Base-by-base conservation (phyloP, 768 basidiomycete genomes). In the Russula compacta region DNA sequence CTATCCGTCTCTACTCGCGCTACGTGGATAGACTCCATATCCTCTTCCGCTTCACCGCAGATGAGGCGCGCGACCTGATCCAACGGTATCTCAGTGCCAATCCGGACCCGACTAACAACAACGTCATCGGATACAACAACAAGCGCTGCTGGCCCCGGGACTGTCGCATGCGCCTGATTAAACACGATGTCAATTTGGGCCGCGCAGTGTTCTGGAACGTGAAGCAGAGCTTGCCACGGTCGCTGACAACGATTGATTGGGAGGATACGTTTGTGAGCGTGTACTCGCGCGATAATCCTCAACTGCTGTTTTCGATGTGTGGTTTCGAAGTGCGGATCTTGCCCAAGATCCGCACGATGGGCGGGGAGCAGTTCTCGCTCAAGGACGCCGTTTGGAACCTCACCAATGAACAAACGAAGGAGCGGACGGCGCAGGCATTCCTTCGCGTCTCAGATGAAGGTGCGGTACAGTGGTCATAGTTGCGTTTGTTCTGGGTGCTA, bases 181-280 rank as follows among this genome's bases (percentile, higher is more conserved):
- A 99, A 75, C 97, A 99, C 73, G 97, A 99, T 71, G 97, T 98
- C 74, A 98, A 99, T 73, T 79, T 99, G 48, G 97, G 95, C 21
- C 83, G 97, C 63, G 97, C 97, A 2, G 97, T 98, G 9, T 98
- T 97, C 76, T 99, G 95, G 97, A 98, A 99, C 70, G 92, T 98
- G 73, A 97, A 98, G 76, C 94, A 98, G 73, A 91, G 91, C 67
- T 73, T 99, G 29, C 97, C 97, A 0, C 80, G 97, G 51, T 97
- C 95, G 15, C 76, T 99, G 64, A 98, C 97, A 0, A 98, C 97
- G 0, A 98, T 99, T 69, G 97, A 98, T 69, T 98, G 97, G 97
- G 95, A 98, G 64, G 94, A 98, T 70, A 94, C 95, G 0, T 94
- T 95, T 69, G 92, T 93, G 66, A 95, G 92, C 59, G 95, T 98